Base-by-base conservation (phyloP, 345 rosid genomes). In the Capsella bursapastoris region DNA sequence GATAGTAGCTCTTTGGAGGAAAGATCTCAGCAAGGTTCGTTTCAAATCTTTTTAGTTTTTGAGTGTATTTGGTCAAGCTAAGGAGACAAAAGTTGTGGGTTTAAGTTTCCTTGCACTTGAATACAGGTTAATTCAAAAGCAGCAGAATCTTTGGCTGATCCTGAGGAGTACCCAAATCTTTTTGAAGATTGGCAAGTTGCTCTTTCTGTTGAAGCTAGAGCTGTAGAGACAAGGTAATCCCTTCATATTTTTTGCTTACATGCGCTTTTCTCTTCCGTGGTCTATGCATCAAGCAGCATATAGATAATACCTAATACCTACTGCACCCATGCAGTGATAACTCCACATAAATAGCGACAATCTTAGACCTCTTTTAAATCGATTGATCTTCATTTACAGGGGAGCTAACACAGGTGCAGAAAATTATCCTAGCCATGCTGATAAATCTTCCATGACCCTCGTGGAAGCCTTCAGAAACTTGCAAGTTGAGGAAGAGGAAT, bases 151-250 rank as follows among this genome's bases (percentile, higher is more conserved):
- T 81, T 96, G 84, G 98, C 99, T 7, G 99, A 96, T 85, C 97
- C 98, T 75, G 93, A 86, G 75, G 99, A 96, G 85, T 96, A 96
- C 80, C 82, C 98, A 57, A 96, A 96, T 83, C 66, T 96, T 76
- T 96, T 96, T 86, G 98, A 96, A 61, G 96, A 96, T 87, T 90
- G 98, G 99, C 97, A 92, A 86, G 85, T 90, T 70, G 92, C 96
- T 47, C 86, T 92, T 62, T 88, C 98, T 52, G 84, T 96, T 4
- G 99, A 96, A 81, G 82, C 89, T 71, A 92, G 61, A 83, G 83
- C 73, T 80, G 84, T 85, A 53, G 98, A 85, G 83, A 78, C 86
- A 70, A 87, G 99, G 99, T 96, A 81, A 48, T 60, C 11, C 27
- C 22, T 44, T 15, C 58, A 58, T 41, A 15, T 45, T 13, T 25